Percentiles rank a stretch among this genome's conserved stretches.
phyloP scores from a whole-genome alignment of 352 stramenopile species.

The Saprolegnia parasitica region DNA sequence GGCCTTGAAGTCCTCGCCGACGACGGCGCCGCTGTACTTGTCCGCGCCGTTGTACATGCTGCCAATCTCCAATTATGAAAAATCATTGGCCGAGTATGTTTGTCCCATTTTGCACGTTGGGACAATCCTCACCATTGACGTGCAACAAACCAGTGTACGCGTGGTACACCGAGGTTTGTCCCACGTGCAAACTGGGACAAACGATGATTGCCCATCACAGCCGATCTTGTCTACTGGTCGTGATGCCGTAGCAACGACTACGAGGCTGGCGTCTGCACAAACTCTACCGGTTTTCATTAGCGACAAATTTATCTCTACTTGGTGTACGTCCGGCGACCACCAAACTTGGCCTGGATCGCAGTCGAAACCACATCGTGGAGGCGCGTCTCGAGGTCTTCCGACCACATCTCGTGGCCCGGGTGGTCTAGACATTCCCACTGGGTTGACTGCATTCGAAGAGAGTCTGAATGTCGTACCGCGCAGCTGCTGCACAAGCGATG shows the following conservation, averaged over 20 bases:
- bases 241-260: too few species aligned
- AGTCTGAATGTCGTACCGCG: slow-evolving; percentile 25
- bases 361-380: slow-evolving; percentile 29
- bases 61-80: not conserved
- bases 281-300: too few species aligned
- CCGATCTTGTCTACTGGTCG: too few species aligned
- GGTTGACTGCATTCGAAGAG: not conserved
- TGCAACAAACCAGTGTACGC: too few species aligned
- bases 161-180: not conserved
- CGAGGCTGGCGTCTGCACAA: too few species aligned
- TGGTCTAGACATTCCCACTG: slow-evolving; percentile 30
- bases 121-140: too few species aligned
- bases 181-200: not conserved
- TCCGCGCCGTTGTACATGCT: slow-evolving; percentile 75
- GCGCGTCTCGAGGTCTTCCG: slow-evolving; percentile 46
- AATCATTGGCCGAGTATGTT: not conserved
- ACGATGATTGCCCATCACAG: not conserved
- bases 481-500: slow-evolving; percentile 50
- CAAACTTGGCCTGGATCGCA: slow-evolving; percentile 2
- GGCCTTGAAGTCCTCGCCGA: slow-evolving; percentile 53
- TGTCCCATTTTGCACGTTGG: not conserved
- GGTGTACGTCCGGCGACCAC: not conserved
- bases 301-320: too few species aligned
- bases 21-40: slow-evolving; percentile 74
- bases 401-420: slow-evolving; percentile 47